Evolutionary conservation across 345 rosid genomes (phyloP).

Genomic region (Raphanus sativus): DNA sequence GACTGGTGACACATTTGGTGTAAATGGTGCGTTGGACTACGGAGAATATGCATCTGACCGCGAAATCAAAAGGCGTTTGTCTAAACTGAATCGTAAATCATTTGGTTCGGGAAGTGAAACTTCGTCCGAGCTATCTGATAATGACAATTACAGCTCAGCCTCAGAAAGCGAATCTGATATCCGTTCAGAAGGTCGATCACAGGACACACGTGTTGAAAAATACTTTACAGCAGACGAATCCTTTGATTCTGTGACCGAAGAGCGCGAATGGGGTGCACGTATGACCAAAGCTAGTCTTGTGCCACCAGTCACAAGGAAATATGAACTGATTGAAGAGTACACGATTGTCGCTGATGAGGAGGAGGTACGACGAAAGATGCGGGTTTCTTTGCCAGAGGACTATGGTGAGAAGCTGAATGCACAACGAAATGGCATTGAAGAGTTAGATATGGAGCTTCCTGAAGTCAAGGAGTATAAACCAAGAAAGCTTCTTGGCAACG

Average conservation of each 20-base stretch:
- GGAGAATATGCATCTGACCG: slow-evolving; percentile 88
- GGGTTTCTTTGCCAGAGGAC: slow-evolving; percentile 91
- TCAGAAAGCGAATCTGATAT: slow-evolving; percentile 89
- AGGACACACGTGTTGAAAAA: slow-evolving; percentile 61
- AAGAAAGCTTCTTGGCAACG: slow-evolving; percentile 82
- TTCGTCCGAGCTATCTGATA: slow-evolving; percentile 76
- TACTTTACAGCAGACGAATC: slow-evolving; percentile 58
- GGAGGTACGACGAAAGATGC: slow-evolving; percentile 85
- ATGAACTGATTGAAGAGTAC: slow-evolving; percentile 83
- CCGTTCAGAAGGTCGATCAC: slow-evolving; percentile 57
- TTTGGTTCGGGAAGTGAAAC: slow-evolving; percentile 90
- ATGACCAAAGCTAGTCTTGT: slow-evolving; percentile 97
- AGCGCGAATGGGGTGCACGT: slow-evolving; percentile 99
- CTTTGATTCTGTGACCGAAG: slow-evolving; percentile 64
- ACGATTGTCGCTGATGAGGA: slow-evolving; percentile 86
- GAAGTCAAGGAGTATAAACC: slow-evolving; percentile 97
- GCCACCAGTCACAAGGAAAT: slow-evolving; percentile 98
- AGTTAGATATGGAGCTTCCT: slow-evolving; percentile 99
- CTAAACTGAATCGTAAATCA: slow-evolving; percentile 76
- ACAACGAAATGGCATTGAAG: slow-evolving; percentile 85
- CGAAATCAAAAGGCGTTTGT: slow-evolving; percentile 82
- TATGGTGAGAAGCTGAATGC: slow-evolving; percentile 90
- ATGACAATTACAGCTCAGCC: slow-evolving; percentile 63
- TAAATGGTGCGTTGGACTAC: slow-evolving; percentile 55
- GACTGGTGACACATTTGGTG: slow-evolving; percentile 53